Conservation (phyloP, 768 basidiomycete species). For the Lentinula aciculospora region DNA sequence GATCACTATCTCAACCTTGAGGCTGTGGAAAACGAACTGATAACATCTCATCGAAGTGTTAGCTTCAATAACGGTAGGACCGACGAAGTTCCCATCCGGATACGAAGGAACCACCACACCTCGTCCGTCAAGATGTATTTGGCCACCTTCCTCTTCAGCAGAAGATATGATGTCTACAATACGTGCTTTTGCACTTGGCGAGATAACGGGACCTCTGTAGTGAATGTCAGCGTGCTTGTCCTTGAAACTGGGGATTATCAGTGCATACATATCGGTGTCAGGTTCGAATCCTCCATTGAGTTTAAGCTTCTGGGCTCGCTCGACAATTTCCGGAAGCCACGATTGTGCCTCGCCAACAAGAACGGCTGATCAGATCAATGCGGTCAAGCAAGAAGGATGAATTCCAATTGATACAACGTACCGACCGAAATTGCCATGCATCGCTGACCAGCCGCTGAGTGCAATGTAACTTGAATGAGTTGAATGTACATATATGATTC, state of each 20-base stretch:
- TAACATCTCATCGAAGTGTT: conserved; percentile 84
- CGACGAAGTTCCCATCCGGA: conserved; percentile 89
- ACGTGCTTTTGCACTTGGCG: conserved; percentile 75
- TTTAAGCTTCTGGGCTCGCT: conserved; percentile 73
- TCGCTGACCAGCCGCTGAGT: conserved; percentile 85
- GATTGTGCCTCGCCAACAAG: conserved; percentile 74
- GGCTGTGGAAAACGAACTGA: conserved; percentile 41
- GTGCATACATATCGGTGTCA: conserved; percentile 65
- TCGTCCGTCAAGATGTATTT: conserved; percentile 84
- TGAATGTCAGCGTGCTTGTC: conserved; percentile 5
- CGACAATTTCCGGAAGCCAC: conserved; percentile 85
- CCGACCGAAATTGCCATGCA: conserved; percentile 97
- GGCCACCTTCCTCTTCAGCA: conserved; percentile 75
- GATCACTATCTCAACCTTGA: conserved; percentile 2
- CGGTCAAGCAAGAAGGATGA: too few species aligned
- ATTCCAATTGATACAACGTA: conserved; percentile 30
- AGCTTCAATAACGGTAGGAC: conserved; percentile 85
- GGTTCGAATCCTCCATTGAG: conserved; percentile 90
- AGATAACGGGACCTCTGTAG: conserved; percentile 70
- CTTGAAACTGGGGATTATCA: conserved; percentile 11
- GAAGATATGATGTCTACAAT: conserved; percentile 73
- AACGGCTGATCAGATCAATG: conserved; percentile 38
- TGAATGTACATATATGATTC: conserved; percentile 4
- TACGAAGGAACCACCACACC: conserved; percentile 62
- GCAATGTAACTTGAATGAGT: conserved; percentile 17